Base-by-base conservation (phyloP, 2,329 filamentous ascomycete genomes). In the Periconia digitata region DNA sequence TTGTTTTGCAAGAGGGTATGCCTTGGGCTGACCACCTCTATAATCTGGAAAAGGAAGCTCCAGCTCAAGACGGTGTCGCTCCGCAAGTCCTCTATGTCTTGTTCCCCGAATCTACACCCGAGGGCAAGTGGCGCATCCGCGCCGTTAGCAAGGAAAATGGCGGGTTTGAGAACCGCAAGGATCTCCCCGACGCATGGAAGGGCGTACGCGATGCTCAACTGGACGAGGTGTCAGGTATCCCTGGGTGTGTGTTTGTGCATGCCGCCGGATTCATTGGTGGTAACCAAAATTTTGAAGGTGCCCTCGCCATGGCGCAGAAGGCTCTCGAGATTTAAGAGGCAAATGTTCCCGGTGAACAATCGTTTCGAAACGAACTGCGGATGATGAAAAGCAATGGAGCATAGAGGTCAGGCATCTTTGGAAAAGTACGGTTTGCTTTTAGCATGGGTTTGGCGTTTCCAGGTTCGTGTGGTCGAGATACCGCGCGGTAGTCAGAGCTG, bases 21-120 rank as follows among this genome's bases (percentile, higher is more conserved):
- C 92, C 92, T 2, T 97, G 94, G 94, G 94, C 95, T 71, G 92
- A 97, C 66, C 94, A 99, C 72, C 80, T 99, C 16, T 97, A 96
- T 76, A 85, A 82, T 16, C 82, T 97, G 22, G 94, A 99, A 60
- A 80, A 85, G 64, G 72, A 76, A 42, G 70, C 66, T 8, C 70
- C 67, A 8, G 64, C 72, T 17, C 75, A 70, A 46, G 65, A 62
- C 56, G 63, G 46, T 64, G 70, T 52, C 52, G 74, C 76, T 0
- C 72, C 83, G 35, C 82, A 84, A 60, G 85, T 92, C 3, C 79
- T 92, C 43, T 97, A 96, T 67, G 92, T 96, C 13, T 78, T 97
- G 21, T 97, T 97, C 74, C 88, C 91, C 0, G 92, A 99, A 77
- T 82, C 85, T 22, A 79, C 81, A 38, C 82, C 85, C 39, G 87